A percentile compares a stretch with the other conserved stretches of the same genome.
Conservation (phyloP, 129 eudicot species). For the Flaveria trinervia region DNA sequence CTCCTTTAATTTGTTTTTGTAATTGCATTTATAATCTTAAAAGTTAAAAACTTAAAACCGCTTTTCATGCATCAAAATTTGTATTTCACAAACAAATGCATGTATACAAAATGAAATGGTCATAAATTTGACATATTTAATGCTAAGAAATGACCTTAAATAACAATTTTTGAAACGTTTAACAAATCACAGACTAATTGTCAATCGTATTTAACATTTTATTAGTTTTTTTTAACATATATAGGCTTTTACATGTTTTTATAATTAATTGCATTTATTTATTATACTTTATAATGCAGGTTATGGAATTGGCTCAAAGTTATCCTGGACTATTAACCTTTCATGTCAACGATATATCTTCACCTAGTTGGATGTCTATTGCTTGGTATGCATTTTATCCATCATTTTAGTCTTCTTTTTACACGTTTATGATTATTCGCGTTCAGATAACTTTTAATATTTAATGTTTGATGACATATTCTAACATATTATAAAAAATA, state of each 20-base stretch:
- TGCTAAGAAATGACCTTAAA: neutral
- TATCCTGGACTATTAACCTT: conserved; percentile 43
- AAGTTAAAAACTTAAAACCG: neutral
- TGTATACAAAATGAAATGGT: neutral
- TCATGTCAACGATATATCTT: conserved; percentile 51
- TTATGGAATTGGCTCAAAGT: conserved; percentile 31
- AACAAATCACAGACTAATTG: too few relatives aligned
- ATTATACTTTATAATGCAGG: conserved; percentile 33
- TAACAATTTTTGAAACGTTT: too few relatives aligned
- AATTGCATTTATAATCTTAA: neutral
- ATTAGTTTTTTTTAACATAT: neutral
- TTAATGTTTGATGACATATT: neutral
- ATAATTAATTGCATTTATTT: too few relatives aligned
- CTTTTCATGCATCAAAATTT: neutral
- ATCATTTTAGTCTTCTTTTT: neutral
- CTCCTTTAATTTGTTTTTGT: neutral
- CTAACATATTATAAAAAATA: neutral
- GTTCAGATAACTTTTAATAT: neutral
- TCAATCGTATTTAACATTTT: neutral
- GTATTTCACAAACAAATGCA: neutral
- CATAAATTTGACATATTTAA: neutral
- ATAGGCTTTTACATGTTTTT: too few relatives aligned
- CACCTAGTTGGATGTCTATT: conserved; percentile 77
- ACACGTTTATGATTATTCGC: neutral
- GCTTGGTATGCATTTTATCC: conserved; percentile 45